Evolutionary conservation across 75 land plant genomes (phyloP).

Genomic region (Gnetum montanum): DNA sequence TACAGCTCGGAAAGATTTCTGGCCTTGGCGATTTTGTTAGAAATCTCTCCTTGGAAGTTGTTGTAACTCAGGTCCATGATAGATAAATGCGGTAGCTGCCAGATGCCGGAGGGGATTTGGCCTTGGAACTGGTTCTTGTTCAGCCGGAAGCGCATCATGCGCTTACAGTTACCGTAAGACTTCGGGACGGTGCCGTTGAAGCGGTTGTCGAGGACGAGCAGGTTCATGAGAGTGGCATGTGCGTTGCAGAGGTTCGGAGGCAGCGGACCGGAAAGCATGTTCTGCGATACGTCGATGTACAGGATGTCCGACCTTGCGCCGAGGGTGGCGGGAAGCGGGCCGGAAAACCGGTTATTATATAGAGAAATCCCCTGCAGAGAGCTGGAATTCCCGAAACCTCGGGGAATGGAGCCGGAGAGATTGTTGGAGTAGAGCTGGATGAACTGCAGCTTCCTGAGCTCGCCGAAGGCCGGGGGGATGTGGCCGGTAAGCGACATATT

Average conservation of each 20-base stretch:
- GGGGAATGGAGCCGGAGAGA: slow-evolving; percentile 19
- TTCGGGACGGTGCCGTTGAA: slow-evolving; percentile 43
- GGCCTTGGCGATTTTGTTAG: slow-evolving; percentile 14
- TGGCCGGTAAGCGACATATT: slow-evolving; percentile 38
- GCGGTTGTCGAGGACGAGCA: slow-evolving; percentile 37
- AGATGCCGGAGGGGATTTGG: slow-evolving; percentile 39
- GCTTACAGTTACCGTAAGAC: slow-evolving; percentile 21
- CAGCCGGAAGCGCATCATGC: slow-evolving; percentile 36
- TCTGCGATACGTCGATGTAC: slow-evolving; percentile 66
- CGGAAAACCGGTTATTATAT: slow-evolving; percentile 49
- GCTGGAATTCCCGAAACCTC: slow-evolving; percentile 19
- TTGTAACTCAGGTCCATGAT: slow-evolving; percentile 55
- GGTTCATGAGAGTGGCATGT: slow-evolving; percentile 36
- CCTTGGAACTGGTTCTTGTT: slow-evolving; percentile 44
- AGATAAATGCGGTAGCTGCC: slow-evolving; percentile 44
- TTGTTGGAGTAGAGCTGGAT: slow-evolving; percentile 40
- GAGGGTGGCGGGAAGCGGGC: slow-evolving; percentile 42
- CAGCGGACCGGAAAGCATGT: slow-evolving; percentile 45
- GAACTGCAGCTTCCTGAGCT: slow-evolving; percentile 28
- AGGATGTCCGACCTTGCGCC: slow-evolving; percentile 40
- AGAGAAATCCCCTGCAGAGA: slow-evolving; percentile 24
- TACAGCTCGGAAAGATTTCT: slow-evolving; percentile 4
- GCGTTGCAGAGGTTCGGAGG: slow-evolving; percentile 39
- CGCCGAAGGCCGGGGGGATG: slow-evolving; percentile 50
- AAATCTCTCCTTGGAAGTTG: slow-evolving; percentile 40